Base-by-base conservation (phyloP, 495 filamentous ascomycete species). In the Xylaria nigripes region DNA sequence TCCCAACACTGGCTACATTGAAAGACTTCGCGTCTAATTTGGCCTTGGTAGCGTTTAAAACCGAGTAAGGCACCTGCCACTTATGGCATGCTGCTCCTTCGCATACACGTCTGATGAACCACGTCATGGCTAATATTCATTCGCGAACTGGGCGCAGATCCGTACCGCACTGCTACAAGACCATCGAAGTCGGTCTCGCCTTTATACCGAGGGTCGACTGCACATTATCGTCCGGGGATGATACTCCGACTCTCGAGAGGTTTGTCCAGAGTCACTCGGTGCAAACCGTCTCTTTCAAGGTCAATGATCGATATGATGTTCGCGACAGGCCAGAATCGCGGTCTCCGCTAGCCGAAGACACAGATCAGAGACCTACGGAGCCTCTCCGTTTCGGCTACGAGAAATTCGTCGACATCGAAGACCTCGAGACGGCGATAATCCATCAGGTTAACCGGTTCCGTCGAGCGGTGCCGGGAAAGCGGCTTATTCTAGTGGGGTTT, bases 21-120 rank as follows among this genome's bases (percentile, higher is more conserved):
- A 23, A 21, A 22, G 55, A 48, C 2, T 19, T 49, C 24, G 34
- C 40, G 30, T n/a, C 22, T 5, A 10, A 36, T 21, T 6, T 32
- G 21, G 51, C 29, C 24, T 55, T 55, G 29, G 25, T 59, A 10
- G 47, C 51, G 10, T 10, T 59, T 3, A 40, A 55, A 1, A 27
- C 27, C 15, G 22, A 45, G 15, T n/a, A 36, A 5, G 32, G 13
- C 4, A 5, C 32, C 4, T 15, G 15, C 10, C 10, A 36, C 10
- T 15, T 36, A 36, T 9, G 5, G 27, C 27, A n/a, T n/a, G n/a
- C 27, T 10, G 10, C 27, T 10, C 27, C 27, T 30, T 30, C 10
- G 27, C 27, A 30, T 30, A 30, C 10, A 10, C 27, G 10, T 30
- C 5, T 10, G 27, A 4, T 30, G 5, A 10, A 4, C 5, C 27